Base-by-base conservation (phyloP, 139 green algal genomes). In the Coelastrella sp. region DNA sequence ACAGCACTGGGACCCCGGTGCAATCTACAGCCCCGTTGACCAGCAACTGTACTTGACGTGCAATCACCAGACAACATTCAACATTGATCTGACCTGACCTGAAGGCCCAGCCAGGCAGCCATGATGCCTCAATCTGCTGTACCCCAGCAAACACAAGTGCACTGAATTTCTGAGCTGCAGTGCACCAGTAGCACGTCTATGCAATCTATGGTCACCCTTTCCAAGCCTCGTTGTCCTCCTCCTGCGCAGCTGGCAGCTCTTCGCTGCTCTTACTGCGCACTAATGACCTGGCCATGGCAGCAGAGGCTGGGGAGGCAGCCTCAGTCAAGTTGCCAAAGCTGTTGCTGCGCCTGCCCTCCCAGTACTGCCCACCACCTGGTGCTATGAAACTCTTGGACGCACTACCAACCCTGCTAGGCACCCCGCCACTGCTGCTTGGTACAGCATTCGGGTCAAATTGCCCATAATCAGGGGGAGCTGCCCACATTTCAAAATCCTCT, bases 401-500 rank as follows among this genome's bases (percentile, higher is more conserved):
- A 58, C 82, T 87, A 27, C 80, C 58, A 56, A 19, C 6, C 17
- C 65, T 68, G 49, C 68, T 80, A 66, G 35, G 17, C 20, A n/a
- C 20, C 25, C 19, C 84, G 3, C 68, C 68, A 49, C 66, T 70
- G 84, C 66, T 80, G 6, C 19, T 61, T 66, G 79, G 68, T 11
- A 27, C 78, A 10, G 35, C 57, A 49, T 8, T 59, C 0, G 11
- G 14, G n/a, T 74, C 22, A 22, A 57, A 9, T 8, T 73, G 22
- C 1, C 84, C 84, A 80, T 88, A 88, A n/a, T 88, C 84, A 59
- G 84, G 84, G 12, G 84, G 20, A 5, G 84, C 49, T n/a, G 84
- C 84, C 84, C 84, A 88, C 68, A 88, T 81, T n/a, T 66, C 66
- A 11, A 81, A 88, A 65, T 88, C 84, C 80, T 68, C 79, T 85